A percentile compares a stretch with the other conserved stretches of the same genome.
phyloP scores from a whole-genome alignment of 2,329 filamentous ascomycete genomes.

The Monilinia polystroma region DNA sequence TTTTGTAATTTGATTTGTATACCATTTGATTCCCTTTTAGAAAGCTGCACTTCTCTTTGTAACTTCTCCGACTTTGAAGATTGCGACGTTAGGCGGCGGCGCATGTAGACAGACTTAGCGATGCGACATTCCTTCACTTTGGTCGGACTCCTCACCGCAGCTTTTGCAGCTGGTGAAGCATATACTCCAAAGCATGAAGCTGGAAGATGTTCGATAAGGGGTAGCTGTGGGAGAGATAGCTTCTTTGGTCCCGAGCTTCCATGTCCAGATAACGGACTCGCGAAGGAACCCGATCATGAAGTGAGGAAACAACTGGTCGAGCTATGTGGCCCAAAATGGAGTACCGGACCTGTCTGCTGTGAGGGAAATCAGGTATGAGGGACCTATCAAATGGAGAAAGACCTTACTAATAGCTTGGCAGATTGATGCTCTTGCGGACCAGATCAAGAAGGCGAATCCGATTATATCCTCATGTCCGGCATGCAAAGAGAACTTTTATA shows the following conservation, averaged over 20 bases:
- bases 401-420: constrained; percentile 41
- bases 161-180: constrained; percentile 33
- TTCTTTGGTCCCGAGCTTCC: constrained; percentile 89
- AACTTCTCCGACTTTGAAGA: neutral
- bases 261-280: constrained; percentile 86
- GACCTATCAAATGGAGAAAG: neutral
- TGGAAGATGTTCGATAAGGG: constrained; percentile 85
- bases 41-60: neutral
- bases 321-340: constrained; percentile 87
- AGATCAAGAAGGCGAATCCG: constrained; percentile 81
- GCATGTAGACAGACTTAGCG: constrained; percentile 22
- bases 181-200: constrained; percentile 67
- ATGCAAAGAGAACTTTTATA: constrained; percentile 98
- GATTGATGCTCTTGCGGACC: constrained; percentile 77
- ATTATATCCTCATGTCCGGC: constrained; percentile 93
- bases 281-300: constrained; percentile 68
- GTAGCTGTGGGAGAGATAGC: constrained; percentile 86
- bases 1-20: neutral
- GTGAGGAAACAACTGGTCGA: constrained; percentile 76
- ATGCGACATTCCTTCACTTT: constrained; percentile 31
- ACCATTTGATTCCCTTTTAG: neutral
- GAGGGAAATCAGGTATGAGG: constrained; percentile 66
- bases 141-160: constrained; percentile 28
- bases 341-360: constrained; percentile 80
- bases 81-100: constrained; percentile 28